Evolutionary conservation across 768 basidiomycete species (phyloP).

Genomic region (Psilocybe subaeruginosa): DNA sequence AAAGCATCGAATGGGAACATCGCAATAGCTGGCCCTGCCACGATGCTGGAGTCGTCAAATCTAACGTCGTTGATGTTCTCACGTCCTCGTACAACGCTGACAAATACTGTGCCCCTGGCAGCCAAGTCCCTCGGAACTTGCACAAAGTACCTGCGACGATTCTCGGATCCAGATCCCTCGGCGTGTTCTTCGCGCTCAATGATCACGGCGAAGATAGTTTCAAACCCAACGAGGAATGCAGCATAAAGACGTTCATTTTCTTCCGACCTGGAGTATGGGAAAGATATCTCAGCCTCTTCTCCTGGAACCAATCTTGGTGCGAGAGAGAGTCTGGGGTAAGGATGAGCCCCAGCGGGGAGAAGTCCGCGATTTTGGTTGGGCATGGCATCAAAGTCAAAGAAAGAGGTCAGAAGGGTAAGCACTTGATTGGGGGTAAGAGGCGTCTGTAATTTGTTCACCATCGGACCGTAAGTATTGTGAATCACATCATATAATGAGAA

Average conservation of each 20-base stretch:
- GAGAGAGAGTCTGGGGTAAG: conserved; percentile 28
- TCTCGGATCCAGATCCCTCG: neutral
- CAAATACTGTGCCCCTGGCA: conserved; percentile 51
- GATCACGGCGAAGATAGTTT: conserved; percentile 42
- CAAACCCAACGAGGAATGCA: conserved; percentile 53
- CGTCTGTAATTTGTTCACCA: conserved; percentile 26
- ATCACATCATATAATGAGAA: neutral
- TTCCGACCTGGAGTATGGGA: conserved; percentile 19
- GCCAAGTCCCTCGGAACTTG: conserved; percentile 43
- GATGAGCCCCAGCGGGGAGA: conserved; percentile 30
- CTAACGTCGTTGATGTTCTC: conserved; percentile 18
- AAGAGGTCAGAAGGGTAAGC: conserved; percentile 40
- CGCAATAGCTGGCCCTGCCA: conserved; percentile 61
- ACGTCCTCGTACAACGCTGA: conserved; percentile 42
- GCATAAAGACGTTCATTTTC: conserved; percentile 36
- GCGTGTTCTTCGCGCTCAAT: conserved; percentile 15
- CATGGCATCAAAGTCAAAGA: conserved; percentile 58
- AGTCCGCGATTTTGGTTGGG: conserved; percentile 52
- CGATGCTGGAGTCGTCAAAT: conserved; percentile 43
- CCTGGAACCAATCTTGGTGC: conserved; percentile 24
- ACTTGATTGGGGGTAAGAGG: conserved; percentile 43
- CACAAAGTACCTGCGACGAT: conserved; percentile 20
- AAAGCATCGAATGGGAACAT: conserved; percentile 36
- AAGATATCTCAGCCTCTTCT: conserved; percentile 23
- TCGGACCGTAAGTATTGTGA: neutral